A percentile compares a stretch with the other conserved stretches of the same genome.
Evolutionary conservation across 78 protist species (phyloP).

Genomic region (Cyanophora paradoxa): DNA sequence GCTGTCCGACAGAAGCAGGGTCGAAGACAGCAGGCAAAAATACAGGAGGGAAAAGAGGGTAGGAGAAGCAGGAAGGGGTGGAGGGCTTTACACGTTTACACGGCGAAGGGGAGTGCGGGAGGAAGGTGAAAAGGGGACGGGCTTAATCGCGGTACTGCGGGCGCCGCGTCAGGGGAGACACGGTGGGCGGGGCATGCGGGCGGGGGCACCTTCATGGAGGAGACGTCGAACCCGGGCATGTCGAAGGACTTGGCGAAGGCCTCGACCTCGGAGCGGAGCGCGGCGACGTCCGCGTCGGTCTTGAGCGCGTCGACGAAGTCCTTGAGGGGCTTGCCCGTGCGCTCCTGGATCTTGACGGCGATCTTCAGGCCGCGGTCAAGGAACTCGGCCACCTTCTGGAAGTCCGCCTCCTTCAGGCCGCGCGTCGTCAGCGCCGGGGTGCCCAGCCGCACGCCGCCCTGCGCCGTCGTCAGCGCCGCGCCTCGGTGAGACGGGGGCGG

Average conservation of each 20-base stretch:
- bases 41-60: no score
- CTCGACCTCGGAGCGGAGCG: conserved; percentile 53
- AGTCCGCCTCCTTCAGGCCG: conserved; percentile 77
- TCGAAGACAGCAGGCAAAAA: no score
- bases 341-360: conserved; percentile 50
- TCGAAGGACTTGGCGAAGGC: conserved; percentile 42
- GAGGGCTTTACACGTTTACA: no score
- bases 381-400: conserved; percentile 77
- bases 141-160: no score
- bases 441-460: conserved; percentile 55
- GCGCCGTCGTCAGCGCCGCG: no score
- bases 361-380: conserved; percentile 70
- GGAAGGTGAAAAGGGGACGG: no score
- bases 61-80: no score
- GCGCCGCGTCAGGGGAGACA: no score
- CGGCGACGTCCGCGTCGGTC: conserved; percentile 12
- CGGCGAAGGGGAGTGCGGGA: no score
- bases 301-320: conserved; percentile 67
- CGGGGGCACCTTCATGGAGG: background rate
- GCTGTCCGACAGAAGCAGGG: no score
- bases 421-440: conserved; percentile 94
- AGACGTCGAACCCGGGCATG: conserved; percentile 75
- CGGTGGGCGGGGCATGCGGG: no score
- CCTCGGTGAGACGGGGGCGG: conserved; percentile 80
- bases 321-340: conserved; percentile 48